These are phyloP conservation scores for Blastosporella zonata DNA, from an alignment of 1,284 basidiomycete genomes.

Conservation along the genomic window DNA sequence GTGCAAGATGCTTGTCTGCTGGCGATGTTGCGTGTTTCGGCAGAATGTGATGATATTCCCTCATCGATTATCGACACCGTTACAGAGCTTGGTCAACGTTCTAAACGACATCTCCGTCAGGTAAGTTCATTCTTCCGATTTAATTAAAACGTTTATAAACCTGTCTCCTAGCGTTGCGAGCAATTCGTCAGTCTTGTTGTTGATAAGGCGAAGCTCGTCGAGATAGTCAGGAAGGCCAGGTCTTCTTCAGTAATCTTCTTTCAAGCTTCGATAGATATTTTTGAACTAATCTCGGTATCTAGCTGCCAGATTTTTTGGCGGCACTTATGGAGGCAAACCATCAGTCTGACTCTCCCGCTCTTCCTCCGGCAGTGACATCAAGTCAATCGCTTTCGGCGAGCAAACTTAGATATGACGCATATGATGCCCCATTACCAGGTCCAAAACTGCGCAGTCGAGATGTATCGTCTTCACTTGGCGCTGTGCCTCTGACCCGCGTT, in stretches of 20 bases:
- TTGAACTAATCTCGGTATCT: not conserved
- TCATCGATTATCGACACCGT: conserved; percentile 41
- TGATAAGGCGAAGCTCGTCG: conserved; percentile 41
- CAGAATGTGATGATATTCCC: conserved; percentile 55
- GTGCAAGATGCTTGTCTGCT: conserved; percentile 70
- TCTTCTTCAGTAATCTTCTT: conserved; percentile 48
- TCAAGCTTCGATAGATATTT: not conserved
- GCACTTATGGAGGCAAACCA: conserved; percentile 40
- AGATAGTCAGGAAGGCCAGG: conserved; percentile 42
- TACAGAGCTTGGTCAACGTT: conserved; percentile 37
- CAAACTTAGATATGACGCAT: conserved; percentile 68
- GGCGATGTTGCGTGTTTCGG: conserved; percentile 62
- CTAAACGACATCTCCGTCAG: conserved; percentile 51
- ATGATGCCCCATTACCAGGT: conserved; percentile 55
- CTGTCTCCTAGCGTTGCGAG: conserved; percentile 57
- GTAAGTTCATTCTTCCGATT: conserved; percentile 32
- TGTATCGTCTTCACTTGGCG: conserved; percentile 24
- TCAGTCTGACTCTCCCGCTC: conserved; percentile 9
- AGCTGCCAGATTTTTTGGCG: conserved; percentile 70
- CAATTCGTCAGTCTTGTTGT: conserved; percentile 53
- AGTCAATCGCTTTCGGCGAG: conserved; percentile 34
- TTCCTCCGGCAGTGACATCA: conserved; percentile 24
- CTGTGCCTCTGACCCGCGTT: conserved; percentile 26
- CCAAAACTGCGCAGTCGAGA: conserved; percentile 39
- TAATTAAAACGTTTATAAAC: conserved; percentile 12